Evolutionary conservation across 306 rosid species (phyloP).

Genomic region (Acacia crassicarpa): DNA sequence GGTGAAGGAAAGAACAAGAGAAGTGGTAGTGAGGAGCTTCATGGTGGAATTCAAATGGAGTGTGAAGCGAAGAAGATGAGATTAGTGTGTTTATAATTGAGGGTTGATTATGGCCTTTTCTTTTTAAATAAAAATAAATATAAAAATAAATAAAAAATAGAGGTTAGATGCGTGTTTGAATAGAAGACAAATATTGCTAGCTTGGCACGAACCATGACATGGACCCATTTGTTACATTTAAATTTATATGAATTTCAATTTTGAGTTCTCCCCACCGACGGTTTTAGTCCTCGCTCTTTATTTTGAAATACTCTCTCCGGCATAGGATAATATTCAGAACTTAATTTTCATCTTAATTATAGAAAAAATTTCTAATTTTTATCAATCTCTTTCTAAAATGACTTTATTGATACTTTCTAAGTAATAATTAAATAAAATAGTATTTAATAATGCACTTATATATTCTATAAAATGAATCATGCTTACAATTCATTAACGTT

Average conservation of each 20-base stretch:
- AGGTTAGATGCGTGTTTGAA: not conserved
- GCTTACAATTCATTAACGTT: too few relatives aligned
- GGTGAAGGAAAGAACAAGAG: slow-evolving; percentile 34
- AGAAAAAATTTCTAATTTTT: too few relatives aligned
- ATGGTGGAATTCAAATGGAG: not conserved
- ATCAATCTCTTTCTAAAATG: too few relatives aligned
- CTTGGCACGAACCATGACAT: slow-evolving; percentile 45
- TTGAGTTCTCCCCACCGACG: slow-evolving; percentile 5
- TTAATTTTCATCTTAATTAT: too few relatives aligned
- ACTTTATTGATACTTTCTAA: too few relatives aligned
- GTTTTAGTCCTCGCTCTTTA: not conserved
- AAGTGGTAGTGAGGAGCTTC: slow-evolving; percentile 3
- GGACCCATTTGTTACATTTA: not conserved
- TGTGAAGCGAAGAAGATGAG: not conserved
- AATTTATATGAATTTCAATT: not conserved
- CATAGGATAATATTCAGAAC: too few relatives aligned
- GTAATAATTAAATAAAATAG: too few relatives aligned
- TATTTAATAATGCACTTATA: too few relatives aligned
- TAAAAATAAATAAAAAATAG: not conserved
- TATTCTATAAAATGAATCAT: too few relatives aligned
- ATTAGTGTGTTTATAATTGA: not conserved
- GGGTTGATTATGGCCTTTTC: not conserved
- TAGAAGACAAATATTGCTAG: slow-evolving; percentile 43
- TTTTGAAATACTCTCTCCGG: too few relatives aligned
- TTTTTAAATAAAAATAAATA: too few relatives aligned